Percentiles rank a stretch among this genome's conserved stretches.
phyloP scores from a whole-genome alignment of 768 basidiomycete species.

The Kwoniella heveanensis region DNA sequence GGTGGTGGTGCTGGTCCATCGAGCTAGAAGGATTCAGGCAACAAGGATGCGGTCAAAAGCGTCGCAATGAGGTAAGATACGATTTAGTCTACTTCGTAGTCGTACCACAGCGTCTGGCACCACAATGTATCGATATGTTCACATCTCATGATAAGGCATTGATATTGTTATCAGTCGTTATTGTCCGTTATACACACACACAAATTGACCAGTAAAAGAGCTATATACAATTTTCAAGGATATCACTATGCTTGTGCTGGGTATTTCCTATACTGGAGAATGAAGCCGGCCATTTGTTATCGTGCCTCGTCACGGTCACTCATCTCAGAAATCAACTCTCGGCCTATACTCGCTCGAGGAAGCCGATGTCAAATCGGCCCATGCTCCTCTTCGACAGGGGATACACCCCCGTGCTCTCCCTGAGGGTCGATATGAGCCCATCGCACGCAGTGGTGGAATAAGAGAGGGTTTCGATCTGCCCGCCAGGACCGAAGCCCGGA shows the following conservation, averaged over 20 bases:
- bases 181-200: background rate
- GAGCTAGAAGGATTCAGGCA: too few species aligned
- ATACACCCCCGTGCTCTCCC: slow-evolving; percentile 65
- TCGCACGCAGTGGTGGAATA: slow-evolving; percentile 80
- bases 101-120: background rate
- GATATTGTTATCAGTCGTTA: background rate
- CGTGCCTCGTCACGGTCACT: too few species aligned
- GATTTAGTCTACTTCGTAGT: too few species aligned
- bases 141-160: background rate
- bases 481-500: slow-evolving; percentile 75
- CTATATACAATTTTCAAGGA: too few species aligned
- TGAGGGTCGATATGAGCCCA: slow-evolving; percentile 68
- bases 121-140: background rate
- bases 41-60: background rate
- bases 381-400: slow-evolving; percentile 45
- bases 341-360: slow-evolving; percentile 50
- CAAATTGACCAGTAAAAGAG: background rate
- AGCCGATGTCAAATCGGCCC: slow-evolving; percentile 53
- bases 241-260: too few species aligned
- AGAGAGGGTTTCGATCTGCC: slow-evolving; percentile 81
- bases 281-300: too few species aligned
- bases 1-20: too few species aligned
- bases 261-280: too few species aligned
- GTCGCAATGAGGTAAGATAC: too few species aligned
- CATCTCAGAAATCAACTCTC: too few species aligned